Evolutionary conservation across 1,284 basidiomycete species (phyloP), one percentile per base, ranked within the genome.

Genomic region (Leccinum pseudoinsigne): DNA sequence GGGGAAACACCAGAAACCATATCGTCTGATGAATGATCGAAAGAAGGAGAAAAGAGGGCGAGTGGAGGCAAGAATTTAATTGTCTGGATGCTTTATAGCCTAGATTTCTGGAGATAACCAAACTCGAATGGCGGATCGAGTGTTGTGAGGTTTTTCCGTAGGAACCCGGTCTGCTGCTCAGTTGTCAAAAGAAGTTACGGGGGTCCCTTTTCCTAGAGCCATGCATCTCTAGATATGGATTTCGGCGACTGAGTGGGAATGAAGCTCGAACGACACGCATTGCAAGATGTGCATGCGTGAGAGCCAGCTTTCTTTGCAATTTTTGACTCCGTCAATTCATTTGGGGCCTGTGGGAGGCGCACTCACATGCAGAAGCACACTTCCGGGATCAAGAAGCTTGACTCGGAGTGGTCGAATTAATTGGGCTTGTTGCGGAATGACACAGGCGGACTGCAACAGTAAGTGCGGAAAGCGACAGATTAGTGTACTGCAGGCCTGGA

Each of bases 1-100:
- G 54, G 53, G 60, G 76, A 71, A 65, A 73, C 74, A 64, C 78
- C 76, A 63, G 78, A 82, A 67, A 74, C 80, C 79, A 82, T 51
- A 16, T 26, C 12, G 21, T 23, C 11, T 12, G 18, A 26, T 6
- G 21, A 16, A 51, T 26, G 50, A 51, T 51, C n/a, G 12, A 51
- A 26, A 12, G 21, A 14, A 14, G 14, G 21, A 45, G 42, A 1
- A 45, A 6, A n/a, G 40, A n/a, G 16, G 38, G 14, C 5, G 5
- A 50, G 11, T 23, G 6, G 50, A 16, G 7, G 50, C 3, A 51
- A 4, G 5, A 9, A 16, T 7, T 18, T 11, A 21, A 50, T 45
- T 9, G n/a, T 45, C n/a, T 45, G 3, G 42, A 45, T 18, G n/a
- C 11, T 45, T 45, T 40, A 40, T 40, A 4, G 8, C 14, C 14